Base-by-base conservation (phyloP, 2,329 filamentous ascomycete species). In the Diaporthe nobilis region DNA sequence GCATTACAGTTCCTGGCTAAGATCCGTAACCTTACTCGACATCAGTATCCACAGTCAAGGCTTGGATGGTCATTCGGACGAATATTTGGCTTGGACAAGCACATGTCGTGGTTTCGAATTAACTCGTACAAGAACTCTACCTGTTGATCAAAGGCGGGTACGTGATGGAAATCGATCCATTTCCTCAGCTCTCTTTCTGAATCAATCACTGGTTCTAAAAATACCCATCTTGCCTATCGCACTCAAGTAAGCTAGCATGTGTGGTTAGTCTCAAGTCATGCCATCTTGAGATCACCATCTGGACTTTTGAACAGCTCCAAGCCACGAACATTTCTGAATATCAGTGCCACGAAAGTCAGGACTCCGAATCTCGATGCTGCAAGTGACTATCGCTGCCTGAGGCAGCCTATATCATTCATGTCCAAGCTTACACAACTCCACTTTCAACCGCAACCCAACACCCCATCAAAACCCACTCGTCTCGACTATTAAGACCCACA, bases 11-110 rank as follows among this genome's bases (percentile, higher is more conserved):
- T 70, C n/a, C 22, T 39, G 47, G 22, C 12, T 28, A 31, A 20
- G 47, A 51, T 51, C 44, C 44, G 63, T 51, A 67, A 20, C 63
- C 63, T 55, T 39, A 42, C 34, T 70, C 65, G 31, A 55, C 4
- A 20, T n/a, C 22, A 28, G 42, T 55, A 53, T 28, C 65, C 65
- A 55, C 65, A 42, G n/a, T 20, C 31, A 55, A 55, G 37, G 65
- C 49, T 42, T 37, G 13, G 20, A 70, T 7, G 17, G 13, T 8
- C 55, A 6, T 55, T 42, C 13, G n/a, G 13, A 13, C 8, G 4
- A 13, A 7, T 20, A 5, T 8, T 25, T 68, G 47, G 12, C 44
- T 25, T 37, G 28, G 34, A 25, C 28, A 51, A 51, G 28, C 63
- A 67, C 12, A 7, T 31, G 9, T 25, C 22, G 12, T 17, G 10